Evolutionary conservation across 1,284 basidiomycete genomes (phyloP), one percentile per base, ranked within the genome.

Genomic region (Rhodotorula sp.): DNA sequence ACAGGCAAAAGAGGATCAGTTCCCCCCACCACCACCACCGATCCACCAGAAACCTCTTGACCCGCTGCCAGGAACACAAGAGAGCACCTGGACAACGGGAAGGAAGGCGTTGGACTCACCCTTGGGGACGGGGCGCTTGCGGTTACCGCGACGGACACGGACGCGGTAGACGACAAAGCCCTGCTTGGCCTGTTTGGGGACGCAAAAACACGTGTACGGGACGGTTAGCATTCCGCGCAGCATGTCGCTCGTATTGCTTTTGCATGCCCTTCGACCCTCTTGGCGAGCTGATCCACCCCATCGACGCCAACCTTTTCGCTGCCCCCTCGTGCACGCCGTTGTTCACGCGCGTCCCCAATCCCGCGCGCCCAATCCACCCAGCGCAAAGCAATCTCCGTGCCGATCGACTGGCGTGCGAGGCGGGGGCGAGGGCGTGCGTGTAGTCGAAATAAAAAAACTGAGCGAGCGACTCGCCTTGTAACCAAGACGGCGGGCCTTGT

Each of bases 121-220:
- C 88, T 99, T 99, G 81, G 91, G 91, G 70, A 91, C 96, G 75
- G 91, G 95, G 88, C 95, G 97, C 87, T 99, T 99, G 86, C 97
- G 90, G 89, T 98, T 97, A 83, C 97, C 97, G 78, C 96, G 90
- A 81, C 97, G 90, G 78, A 99, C 96, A 79, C 96, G 93, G 80
- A 99, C 86, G 79, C 97, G 93, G 87, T 99, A 99, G 85, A 99
- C 85, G 75, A 99, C 91, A 83, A 93, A 99, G 80, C 97, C 97
- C 85, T 99, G 97, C 89, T 99, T 99, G 83, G 97, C 93, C 86
- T 78, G 68, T 31, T 10, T 15, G 34, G 15, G 34, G 20, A 34
- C 31, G 39, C 56, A 26, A 34, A 21, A 43, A 63, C 26, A 29
- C 26, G 34, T 7, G 6, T 34, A 34, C 34, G 67, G 47, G 16